Evolutionary conservation across 331 rosid genomes (phyloP), one percentile per base, ranked within the genome.

Genomic region (Rhamnella rubrinervis): DNA sequence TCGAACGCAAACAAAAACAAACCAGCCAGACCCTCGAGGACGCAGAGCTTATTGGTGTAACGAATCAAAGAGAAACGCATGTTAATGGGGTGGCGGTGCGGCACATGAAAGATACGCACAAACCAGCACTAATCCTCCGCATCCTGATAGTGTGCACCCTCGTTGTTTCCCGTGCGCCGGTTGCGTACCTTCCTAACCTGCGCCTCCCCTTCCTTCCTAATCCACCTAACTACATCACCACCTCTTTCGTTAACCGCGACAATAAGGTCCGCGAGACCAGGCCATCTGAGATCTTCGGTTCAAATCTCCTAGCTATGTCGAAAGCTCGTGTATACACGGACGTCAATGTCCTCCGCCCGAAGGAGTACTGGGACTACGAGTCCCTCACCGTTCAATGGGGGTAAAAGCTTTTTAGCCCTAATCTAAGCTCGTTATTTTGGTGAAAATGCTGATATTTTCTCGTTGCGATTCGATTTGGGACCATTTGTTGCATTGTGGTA

Each of bases 371-470:
- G 96, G 97, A 92, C 63, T 92, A 92, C 81, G 97, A 92, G 76
- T 82, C 97, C 81, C 93, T 92, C 84, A 70, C 91, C 78, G 86
- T 92, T 72, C 97, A 92, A 52, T 92, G 96, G 97, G 97, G 97
- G 97, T 92, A 85, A 72, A 49, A 5, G 4, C 5, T 44, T 19
- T 61, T 37, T 10, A 83, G 73, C 84, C 81, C 83, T 82, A 77
- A 75, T 61, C 44, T 23, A 6, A 10, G 61, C 17, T 17, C 4
- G 49, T 28, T 74, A 16, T 4, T 19, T 16, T 6, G 37, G 57
- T 37, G 49, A 53, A 53, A 53, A 18, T 8, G 58, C 20, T 53
- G 2, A 53, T 44, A 68, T 75, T 75, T 49, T n/a, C 28, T 40
- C 4, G 10, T 17, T 31, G 10, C 44, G 40, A 28, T 66, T 39